phyloP scores from a whole-genome alignment of 2,329 filamentous ascomycete genomes.

The Claviceps pazoutovae region DNA sequence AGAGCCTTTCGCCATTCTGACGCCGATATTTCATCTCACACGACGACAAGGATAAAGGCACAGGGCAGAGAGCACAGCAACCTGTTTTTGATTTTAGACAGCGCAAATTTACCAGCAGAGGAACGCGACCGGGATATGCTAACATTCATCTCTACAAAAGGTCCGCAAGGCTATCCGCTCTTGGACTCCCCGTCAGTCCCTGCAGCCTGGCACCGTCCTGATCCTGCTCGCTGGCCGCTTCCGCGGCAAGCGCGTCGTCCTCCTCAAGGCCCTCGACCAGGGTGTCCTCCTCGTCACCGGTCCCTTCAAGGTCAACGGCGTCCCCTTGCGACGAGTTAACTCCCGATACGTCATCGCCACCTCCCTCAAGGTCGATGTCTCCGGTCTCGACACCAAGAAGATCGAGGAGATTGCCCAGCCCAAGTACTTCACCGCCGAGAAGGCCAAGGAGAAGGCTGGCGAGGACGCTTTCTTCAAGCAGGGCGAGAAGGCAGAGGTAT shows the following conservation, averaged over 20 bases:
- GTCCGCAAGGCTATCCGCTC: slow-evolving; percentile 87
- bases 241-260: slow-evolving; percentile 98
- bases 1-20: neutral
- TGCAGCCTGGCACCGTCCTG: slow-evolving; percentile 89
- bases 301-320: slow-evolving; percentile 99
- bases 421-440: slow-evolving; percentile 96
- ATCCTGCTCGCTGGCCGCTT: slow-evolving; percentile 99
- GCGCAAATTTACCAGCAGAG: neutral
- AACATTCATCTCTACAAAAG: slow-evolving; percentile 33
- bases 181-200: slow-evolving; percentile 74
- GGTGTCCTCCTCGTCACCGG: slow-evolving; percentile 98
- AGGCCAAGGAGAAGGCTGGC: slow-evolving; percentile 84
- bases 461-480: slow-evolving; percentile 99
- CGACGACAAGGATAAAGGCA: neutral
- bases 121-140: neutral
- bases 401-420: slow-evolving; percentile 59
- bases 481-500: slow-evolving; percentile 92
- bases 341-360: slow-evolving; percentile 88
- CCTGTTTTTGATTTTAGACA: neutral
- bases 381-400: slow-evolving; percentile 82
- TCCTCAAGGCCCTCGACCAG: slow-evolving; percentile 94
- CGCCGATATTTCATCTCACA: neutral
- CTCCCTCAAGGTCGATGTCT: slow-evolving; percentile 71
- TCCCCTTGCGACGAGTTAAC: slow-evolving; percentile 90
- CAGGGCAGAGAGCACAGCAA: slow-evolving; percentile 2